Evolutionary conservation across 2,329 filamentous ascomycete genomes (phyloP).

Genomic region (Colletotrichum sp.): DNA sequence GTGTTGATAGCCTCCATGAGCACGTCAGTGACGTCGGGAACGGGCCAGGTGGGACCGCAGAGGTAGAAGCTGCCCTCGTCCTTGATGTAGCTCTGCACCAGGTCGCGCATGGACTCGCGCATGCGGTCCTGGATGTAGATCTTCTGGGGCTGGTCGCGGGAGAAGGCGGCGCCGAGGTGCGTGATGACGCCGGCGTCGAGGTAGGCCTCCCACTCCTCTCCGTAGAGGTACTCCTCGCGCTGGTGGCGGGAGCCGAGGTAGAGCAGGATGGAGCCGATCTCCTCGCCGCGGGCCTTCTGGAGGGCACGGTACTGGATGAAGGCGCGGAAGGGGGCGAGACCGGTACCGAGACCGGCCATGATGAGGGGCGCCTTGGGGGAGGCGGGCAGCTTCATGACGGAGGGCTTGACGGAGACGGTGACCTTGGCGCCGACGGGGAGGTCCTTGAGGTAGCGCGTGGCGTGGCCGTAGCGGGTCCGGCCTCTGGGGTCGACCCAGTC

Average conservation of each 20-base stretch:
- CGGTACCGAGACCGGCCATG: conserved; percentile 98
- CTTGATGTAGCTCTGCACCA: conserved; percentile 84
- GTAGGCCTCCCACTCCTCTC: conserved; percentile 99
- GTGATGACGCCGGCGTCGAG: conserved; percentile 95
- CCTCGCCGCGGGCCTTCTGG: conserved; percentile 96
- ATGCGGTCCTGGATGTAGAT: conserved; percentile 99
- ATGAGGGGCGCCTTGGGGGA: conserved; percentile 91
- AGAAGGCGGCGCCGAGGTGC: conserved; percentile 91
- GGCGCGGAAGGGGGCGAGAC: conserved; percentile 97
- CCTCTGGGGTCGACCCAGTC: conserved; percentile 91
- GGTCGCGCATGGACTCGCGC: conserved; percentile 83
- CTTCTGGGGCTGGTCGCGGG: conserved; percentile 95
- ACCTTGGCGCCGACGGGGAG: conserved; percentile 79
- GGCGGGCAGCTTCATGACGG: conserved; percentile 96
- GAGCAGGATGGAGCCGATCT: conserved; percentile 89
- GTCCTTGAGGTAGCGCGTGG: conserved; percentile 84
- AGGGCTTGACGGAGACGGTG: conserved; percentile 95
- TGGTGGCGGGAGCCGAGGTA: conserved; percentile 98
- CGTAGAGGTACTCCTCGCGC: conserved; percentile 98
- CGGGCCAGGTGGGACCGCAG: conserved; percentile 97
- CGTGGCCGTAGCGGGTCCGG: conserved; percentile 89
- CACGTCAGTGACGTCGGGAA: conserved; percentile 94
- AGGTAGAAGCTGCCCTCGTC: conserved; percentile 95
- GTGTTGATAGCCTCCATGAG: conserved; percentile 87
- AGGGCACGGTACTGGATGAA: conserved; percentile 98